These are phyloP conservation scores for Begonia fuchsioides DNA, from an alignment of 306 rosid species.

Conservation along the genomic window DNA sequence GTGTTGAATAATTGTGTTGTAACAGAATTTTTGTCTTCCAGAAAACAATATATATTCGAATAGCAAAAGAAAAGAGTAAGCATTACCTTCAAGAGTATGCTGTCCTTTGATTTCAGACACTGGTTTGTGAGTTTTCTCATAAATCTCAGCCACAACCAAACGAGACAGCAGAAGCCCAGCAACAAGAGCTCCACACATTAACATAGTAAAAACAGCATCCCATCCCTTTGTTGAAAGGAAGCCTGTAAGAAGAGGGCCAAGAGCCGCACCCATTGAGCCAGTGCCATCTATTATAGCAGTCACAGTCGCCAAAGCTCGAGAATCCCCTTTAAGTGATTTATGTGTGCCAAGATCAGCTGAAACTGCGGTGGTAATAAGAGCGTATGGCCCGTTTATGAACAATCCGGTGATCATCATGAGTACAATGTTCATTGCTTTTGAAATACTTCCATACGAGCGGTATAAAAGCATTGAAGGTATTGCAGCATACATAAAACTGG, in stretches of 20 bases:
- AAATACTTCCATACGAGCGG: conserved; percentile 38
- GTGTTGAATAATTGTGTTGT: too few relatives aligned
- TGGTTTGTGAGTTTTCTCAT: conserved; percentile 28
- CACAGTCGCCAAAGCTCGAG: conserved; percentile 81
- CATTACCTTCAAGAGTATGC: conserved; percentile 38
- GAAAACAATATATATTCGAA: too few relatives aligned
- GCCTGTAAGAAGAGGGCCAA: conserved; percentile 82
- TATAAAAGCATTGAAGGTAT: conserved; percentile 57
- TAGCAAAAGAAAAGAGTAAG: too few relatives aligned
- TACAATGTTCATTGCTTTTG: conserved; percentile 33
- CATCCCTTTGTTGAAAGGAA: conserved; percentile 59
- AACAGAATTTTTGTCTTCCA: too few relatives aligned
- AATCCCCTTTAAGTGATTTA: conserved; percentile 53
- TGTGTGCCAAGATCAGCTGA: conserved; percentile 86
- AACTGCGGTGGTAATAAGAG: conserved; percentile 82
- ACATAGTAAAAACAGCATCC: conserved; percentile 56
- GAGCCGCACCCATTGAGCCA: conserved; percentile 72
- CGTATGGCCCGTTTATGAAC: conserved; percentile 72
- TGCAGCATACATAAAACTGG: conserved; percentile 61
- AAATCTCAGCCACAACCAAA: conserved; percentile 40
- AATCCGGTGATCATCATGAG: conserved; percentile 72
- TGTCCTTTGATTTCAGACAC: conserved; percentile 11
- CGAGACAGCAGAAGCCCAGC: conserved; percentile 57
- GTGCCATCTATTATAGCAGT: conserved; percentile 85
- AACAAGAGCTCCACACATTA: conserved; percentile 46